Evolutionary conservation across 1,284 basidiomycete genomes (phyloP), one percentile per base, ranked within the genome.

Genomic region (Fomitopsis pinicola): DNA sequence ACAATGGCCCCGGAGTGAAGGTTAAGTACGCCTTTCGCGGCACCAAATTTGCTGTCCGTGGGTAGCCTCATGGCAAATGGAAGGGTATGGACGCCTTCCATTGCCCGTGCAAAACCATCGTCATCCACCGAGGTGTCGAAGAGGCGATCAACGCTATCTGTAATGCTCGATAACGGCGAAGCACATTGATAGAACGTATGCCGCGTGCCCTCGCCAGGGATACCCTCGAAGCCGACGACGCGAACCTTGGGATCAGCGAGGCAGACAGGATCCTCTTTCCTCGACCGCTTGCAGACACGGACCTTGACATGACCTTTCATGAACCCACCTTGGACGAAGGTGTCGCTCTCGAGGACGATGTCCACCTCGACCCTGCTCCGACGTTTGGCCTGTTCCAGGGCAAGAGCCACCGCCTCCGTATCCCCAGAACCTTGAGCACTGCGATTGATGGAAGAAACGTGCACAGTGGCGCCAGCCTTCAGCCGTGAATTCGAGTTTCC

Each of bases 111-210:
- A 76, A 89, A 95, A 3, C 92, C 94, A 68, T 95, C 91, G 2
- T 76, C 69, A 70, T 95, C 89, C 0, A 82, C 76, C 1, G 74
- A 71, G 15, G 84, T 80, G 59, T 79, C 76, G 73, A 80, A 90
- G 36, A 87, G 74, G 60, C 72, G 72, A 59, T 76, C 72, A 60
- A 81, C 76, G 62, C 70, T 77, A 48, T 73, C 78, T 38, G 82
- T 81, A 59, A 85, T 79, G 1, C 82, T 75, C 6, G 84, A 80
- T 19, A 97, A 79, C 12, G 81, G 76, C 17, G 85, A 80, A 5
- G 89, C 85, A 68, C 87, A 86, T 68, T 95, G 92, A 73, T 94
- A 95, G 76, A 98, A 97, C 19, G 91, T 88, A 72, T 94, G 88
- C n/a, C 90, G 80, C 2, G 84, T 77, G 58, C 84, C 79, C 62